Conservation (phyloP, 345 rosid species). For the Acer saccharum region DNA sequence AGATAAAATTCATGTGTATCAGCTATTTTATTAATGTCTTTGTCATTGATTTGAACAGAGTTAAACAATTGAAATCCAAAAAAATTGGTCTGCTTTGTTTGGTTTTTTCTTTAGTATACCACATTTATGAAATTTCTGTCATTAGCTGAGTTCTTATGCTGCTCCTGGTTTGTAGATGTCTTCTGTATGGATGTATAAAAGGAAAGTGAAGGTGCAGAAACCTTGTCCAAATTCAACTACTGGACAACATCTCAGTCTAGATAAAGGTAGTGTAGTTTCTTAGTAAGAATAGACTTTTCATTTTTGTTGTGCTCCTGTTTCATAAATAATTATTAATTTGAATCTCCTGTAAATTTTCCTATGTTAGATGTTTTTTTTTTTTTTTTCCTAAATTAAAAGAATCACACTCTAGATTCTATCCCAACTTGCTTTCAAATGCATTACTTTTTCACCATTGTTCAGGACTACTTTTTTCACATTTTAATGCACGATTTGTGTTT, state of each 20-base stretch:
- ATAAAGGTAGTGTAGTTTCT: constrained; percentile 42
- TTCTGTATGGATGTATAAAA: constrained; percentile 77
- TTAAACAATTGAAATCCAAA: neutral
- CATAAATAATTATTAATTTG: neutral
- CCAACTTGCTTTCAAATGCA: neutral
- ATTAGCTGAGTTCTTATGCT: constrained; percentile 4
- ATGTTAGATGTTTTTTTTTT: too few species aligned
- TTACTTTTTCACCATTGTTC: neutral
- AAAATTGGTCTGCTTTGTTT: neutral
- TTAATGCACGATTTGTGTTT: neutral
- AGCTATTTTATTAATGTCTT: too few species aligned
- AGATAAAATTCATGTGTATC: too few species aligned
- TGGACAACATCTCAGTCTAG: constrained; percentile 34
- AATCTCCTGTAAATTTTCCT: neutral
- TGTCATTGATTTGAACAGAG: too few species aligned
- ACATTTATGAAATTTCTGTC: neutral
- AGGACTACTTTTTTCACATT: neutral
- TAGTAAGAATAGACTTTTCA: neutral
- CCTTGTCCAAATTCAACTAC: constrained; percentile 67
- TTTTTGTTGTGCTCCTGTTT: neutral
- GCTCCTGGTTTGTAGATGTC: constrained; percentile 51
- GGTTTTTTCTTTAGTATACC: neutral
- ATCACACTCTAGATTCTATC: neutral
- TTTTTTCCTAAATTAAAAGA: neutral
- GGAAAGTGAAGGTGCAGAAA: constrained; percentile 67